phyloP scores from a whole-genome alignment of 352 stramenopile species.

The Globisporangium alternatum region DNA sequence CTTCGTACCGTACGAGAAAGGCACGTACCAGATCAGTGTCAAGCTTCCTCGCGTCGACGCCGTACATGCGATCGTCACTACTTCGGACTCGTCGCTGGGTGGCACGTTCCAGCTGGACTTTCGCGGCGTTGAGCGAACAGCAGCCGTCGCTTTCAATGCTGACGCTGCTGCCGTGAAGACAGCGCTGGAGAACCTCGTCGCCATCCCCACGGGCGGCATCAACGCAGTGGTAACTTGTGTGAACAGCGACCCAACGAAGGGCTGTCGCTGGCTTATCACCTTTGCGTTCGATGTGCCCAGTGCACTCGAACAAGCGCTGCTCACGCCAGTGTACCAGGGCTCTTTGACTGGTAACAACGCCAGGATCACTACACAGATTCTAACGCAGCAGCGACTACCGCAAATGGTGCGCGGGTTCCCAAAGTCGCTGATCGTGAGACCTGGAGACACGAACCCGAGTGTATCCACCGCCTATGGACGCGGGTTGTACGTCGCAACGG shows the following conservation, averaged over 20 bases:
- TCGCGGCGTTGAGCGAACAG: conserved; percentile 39
- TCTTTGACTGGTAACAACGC: conserved; percentile 74
- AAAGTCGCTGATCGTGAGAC: conserved; percentile 51
- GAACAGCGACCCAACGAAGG: conserved; percentile 37
- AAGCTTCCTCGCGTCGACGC: conserved; percentile 66
- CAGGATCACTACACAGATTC: conserved; percentile 21
- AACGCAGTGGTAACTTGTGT: conserved; percentile 33
- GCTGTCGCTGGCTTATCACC: conserved; percentile 74
- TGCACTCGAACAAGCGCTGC: conserved; percentile 5
- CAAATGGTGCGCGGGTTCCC: conserved; percentile 63
- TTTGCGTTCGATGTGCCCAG: conserved; percentile 32
- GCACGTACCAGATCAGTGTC: conserved; percentile 87
- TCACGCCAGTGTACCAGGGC: conserved; percentile 51
- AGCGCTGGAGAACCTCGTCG: conserved; percentile 65
- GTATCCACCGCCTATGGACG: conserved; percentile 65
- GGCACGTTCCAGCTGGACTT: conserved; percentile 68
- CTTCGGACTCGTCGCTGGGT: conserved; percentile 44
- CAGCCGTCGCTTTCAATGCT: conserved; percentile 53
- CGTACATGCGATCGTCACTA: conserved; percentile 67
- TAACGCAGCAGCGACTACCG: conserved; percentile 30
- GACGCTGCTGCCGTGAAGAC: conserved; percentile 32
- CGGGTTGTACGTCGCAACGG: conserved; percentile 54
- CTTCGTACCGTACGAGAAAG: conserved; percentile 90
- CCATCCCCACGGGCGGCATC: conserved; percentile 37
- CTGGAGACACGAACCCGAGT: conserved; percentile 61